phyloP scores from a whole-genome alignment of 176 grass and related monocot species.

The Elaeis guineensis region DNA sequence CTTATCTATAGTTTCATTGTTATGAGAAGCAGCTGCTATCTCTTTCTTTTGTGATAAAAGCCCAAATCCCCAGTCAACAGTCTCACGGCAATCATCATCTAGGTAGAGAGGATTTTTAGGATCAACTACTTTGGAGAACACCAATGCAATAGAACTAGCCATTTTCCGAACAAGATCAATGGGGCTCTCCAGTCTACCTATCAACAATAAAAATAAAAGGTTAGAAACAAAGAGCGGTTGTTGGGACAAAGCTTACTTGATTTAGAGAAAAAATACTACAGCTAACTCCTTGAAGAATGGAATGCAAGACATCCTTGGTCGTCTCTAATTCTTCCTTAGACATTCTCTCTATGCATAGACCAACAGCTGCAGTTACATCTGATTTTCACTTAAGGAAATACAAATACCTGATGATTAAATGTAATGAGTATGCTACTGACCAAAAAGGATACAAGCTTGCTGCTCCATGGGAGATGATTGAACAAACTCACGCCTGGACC shows the following conservation, averaged over 20 bases:
- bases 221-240: conserved; percentile 3
- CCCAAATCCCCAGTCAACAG: conserved; percentile 80
- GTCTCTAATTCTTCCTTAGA: conserved; percentile 75
- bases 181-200: conserved; percentile 95
- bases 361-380: conserved; percentile 93
- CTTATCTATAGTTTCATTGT: conserved; percentile 21
- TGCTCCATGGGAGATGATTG: conserved; percentile 93
- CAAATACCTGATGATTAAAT: conserved; percentile 12
- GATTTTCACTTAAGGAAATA: conserved; percentile 37
- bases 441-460: conserved; percentile 95
- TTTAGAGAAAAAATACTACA: conserved; percentile 28
- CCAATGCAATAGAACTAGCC: conserved; percentile 76
- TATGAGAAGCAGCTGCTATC: conserved; percentile 29
- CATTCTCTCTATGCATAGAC: conserved; percentile 74
- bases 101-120: conserved; percentile 87
- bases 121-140: conserved; percentile 92
- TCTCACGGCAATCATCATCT: conserved; percentile 75
- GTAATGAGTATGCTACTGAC: background rate
- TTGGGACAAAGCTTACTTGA: too few species aligned
- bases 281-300: conserved; percentile 89
- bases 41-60: conserved; percentile 49
- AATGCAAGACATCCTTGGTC: conserved; percentile 73
- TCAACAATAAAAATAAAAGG: conserved; percentile 26
- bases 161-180: conserved; percentile 81
- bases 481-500: conserved; percentile 85